phyloP scores from a whole-genome alignment of 2,329 filamentous ascomycete genomes.

The Rasamsonia emersonii region DNA sequence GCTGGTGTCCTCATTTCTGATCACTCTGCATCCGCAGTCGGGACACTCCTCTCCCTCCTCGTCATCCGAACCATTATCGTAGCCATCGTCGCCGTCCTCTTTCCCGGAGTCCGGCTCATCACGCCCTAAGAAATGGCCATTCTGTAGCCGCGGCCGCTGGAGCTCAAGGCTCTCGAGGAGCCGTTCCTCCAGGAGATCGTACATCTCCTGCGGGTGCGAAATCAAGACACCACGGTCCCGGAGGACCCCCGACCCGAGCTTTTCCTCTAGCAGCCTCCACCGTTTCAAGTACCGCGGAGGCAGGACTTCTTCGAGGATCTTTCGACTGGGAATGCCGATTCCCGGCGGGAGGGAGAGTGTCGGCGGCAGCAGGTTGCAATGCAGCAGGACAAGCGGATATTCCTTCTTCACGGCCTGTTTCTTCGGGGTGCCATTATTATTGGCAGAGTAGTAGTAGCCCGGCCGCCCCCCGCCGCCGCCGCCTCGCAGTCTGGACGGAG shows the following conservation, averaged over 20 bases:
- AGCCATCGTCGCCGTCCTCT: slow-evolving; percentile 12
- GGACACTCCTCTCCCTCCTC: slow-evolving; percentile 38
- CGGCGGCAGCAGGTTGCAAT: slow-evolving; percentile 51
- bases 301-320: slow-evolving; percentile 42
- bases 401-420: slow-evolving; percentile 35
- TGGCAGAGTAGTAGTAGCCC: slow-evolving; percentile 24
- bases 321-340: slow-evolving; percentile 23
- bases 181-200: slow-evolving; percentile 54
- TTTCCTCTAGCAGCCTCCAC: slow-evolving; percentile 47
- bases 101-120: slow-evolving; percentile 20
- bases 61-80: slow-evolving; percentile 13
- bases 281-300: slow-evolving; percentile 37
- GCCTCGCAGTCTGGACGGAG: slow-evolving; percentile 25
- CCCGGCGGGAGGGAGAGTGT: slow-evolving; percentile 40
- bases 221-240: slow-evolving; percentile 52
- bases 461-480: slow-evolving; percentile 13
- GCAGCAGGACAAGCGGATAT: slow-evolving; percentile 51
- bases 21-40: slow-evolving; percentile 44
- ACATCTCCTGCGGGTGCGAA: slow-evolving; percentile 54
- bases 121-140: slow-evolving; percentile 47
- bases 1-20: slow-evolving; percentile 36
- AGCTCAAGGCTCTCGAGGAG: slow-evolving; percentile 53
- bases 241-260: slow-evolving; percentile 46
- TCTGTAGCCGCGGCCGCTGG: slow-evolving; percentile 45
- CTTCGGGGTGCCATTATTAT: slow-evolving; percentile 12